phyloP scores from a whole-genome alignment of 1,139 yeast species.

The Candida neerlandica region DNA sequence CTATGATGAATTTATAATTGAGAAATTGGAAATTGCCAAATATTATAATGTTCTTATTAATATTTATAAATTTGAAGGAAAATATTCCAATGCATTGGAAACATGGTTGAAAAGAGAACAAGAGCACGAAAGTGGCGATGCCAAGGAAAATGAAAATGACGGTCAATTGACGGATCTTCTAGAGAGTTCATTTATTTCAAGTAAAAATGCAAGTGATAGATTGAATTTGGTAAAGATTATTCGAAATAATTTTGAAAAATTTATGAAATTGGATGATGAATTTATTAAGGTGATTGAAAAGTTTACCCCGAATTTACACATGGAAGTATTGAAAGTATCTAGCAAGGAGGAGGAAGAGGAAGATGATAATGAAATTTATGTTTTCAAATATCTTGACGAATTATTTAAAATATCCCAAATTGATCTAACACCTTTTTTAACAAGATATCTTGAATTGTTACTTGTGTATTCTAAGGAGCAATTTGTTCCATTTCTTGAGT shows the following conservation, averaged over 20 bases:
- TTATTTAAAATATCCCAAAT: conserved; percentile 19
- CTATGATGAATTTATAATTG: conserved; percentile 48
- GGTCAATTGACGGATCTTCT: conserved; percentile 30
- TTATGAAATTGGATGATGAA: conserved; percentile 36
- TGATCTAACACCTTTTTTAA: conserved; percentile 19
- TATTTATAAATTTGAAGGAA: conserved; percentile 56
- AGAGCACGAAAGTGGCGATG: conserved; percentile 12
- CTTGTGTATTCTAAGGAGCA: conserved; percentile 23
- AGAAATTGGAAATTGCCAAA: conserved; percentile 53
- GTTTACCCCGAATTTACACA: conserved; percentile 42
- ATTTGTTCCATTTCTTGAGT: conserved; percentile 22
- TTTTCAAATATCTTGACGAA: conserved; percentile 31
- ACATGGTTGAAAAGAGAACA: conserved; percentile 31
- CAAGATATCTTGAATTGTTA: conserved; percentile 35
- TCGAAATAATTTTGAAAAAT: conserved; percentile 35
- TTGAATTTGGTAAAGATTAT: conserved; percentile 37
- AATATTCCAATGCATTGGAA: conserved; percentile 50
- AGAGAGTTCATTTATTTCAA: conserved; percentile 39
- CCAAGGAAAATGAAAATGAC: conserved; percentile 9
- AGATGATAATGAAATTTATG: conserved; percentile 24
- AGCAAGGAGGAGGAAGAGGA: too few species aligned
- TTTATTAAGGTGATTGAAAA: conserved; percentile 41
- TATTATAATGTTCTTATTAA: conserved; percentile 61
- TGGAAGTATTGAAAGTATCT: conserved; percentile 26
- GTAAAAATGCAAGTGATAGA: conserved; percentile 33